Percentiles rank a stretch among this genome's conserved stretches.
Conservation (phyloP, 148 eudicot genomes). For the Amaranthus cruentus region DNA sequence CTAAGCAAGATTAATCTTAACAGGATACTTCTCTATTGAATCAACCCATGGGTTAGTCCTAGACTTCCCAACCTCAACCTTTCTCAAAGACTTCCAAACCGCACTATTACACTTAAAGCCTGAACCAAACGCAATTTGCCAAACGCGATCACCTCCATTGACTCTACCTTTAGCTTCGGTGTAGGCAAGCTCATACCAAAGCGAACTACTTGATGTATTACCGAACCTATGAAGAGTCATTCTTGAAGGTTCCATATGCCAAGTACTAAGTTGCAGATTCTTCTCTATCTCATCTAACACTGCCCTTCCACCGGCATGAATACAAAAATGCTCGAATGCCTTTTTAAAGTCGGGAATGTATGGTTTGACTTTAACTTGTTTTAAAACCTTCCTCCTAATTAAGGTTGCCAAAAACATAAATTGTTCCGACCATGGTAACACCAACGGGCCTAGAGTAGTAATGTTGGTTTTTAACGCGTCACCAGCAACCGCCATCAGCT, state of each 20-base stretch:
- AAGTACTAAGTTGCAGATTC: slow-evolving; percentile 49
- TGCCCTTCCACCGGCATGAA: slow-evolving; percentile 74
- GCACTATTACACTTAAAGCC: slow-evolving; percentile 94
- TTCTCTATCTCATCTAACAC: slow-evolving; percentile 68
- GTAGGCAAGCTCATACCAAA: slow-evolving; percentile 75
- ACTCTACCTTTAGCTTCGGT: slow-evolving; percentile 73
- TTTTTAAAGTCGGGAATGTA: slow-evolving; percentile 75
- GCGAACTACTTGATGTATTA: slow-evolving; percentile 80
- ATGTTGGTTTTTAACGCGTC: slow-evolving; percentile 78
- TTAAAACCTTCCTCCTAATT: slow-evolving; percentile 52
- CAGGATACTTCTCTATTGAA: slow-evolving; percentile 53
- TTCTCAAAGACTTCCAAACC: slow-evolving; percentile 64
- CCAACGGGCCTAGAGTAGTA: slow-evolving; percentile 73
- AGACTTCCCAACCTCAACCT: slow-evolving; percentile 31
- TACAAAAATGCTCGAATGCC: slow-evolving; percentile 82
- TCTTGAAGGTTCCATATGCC: slow-evolving; percentile 93
- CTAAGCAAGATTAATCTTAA: slow-evolving; percentile 35
- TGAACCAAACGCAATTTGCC: slow-evolving; percentile 91
- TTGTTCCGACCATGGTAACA: slow-evolving; percentile 66
- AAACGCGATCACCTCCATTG: slow-evolving; percentile 55
- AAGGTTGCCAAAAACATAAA: slow-evolving; percentile 55
- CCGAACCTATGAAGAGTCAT: slow-evolving; percentile 83
- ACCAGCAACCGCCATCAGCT: slow-evolving; percentile 80
- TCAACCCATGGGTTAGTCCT: slow-evolving; percentile 68
- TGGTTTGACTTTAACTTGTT: slow-evolving; percentile 54